Evolutionary conservation across 2,329 filamentous ascomycete genomes (phyloP).

Genomic region (Trichoderma sp.): DNA sequence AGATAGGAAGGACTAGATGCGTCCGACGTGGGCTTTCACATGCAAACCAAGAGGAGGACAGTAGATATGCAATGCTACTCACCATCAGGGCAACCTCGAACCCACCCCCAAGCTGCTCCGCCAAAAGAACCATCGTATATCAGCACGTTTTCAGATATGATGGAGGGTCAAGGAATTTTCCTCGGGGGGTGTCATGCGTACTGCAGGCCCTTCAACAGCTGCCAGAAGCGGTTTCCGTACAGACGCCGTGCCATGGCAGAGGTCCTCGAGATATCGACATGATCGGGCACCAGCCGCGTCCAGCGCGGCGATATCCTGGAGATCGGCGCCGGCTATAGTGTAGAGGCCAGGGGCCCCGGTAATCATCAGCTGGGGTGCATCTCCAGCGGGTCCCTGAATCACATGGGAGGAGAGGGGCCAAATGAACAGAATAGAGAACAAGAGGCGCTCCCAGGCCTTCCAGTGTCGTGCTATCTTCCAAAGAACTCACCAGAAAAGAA

Average conservation of each 20-base stretch:
- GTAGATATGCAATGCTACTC: conserved; percentile 30
- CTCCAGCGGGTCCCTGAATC: conserved; percentile 9
- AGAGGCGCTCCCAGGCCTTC: neutral
- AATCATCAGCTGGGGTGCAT: conserved; percentile 25
- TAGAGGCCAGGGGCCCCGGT: conserved; percentile 15
- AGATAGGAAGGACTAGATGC: conserved; percentile 12
- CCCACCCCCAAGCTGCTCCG: conserved; percentile 50
- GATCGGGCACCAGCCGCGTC: conserved; percentile 40
- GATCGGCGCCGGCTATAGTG: conserved; percentile 41
- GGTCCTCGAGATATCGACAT: conserved; percentile 46
- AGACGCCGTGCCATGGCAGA: conserved; percentile 42
- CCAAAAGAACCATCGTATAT: conserved; percentile 19
- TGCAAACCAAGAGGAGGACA: neutral
- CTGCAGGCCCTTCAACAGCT: conserved; percentile 54
- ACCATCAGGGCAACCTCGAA: conserved; percentile 54
- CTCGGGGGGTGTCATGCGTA: conserved; percentile 38
- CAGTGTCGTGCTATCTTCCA: neutral
- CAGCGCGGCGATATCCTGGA: conserved; percentile 42
- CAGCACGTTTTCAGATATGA: conserved; percentile 21
- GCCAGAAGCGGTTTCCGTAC: conserved; percentile 52
- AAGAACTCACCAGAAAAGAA: conserved; percentile 33
- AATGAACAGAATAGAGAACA: conserved; percentile 27
- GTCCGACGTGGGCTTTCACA: conserved; percentile 14
- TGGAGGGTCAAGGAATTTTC: conserved; percentile 2
- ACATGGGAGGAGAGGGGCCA: conserved; percentile 34